Percentiles rank a stretch among this genome's conserved stretches.
Evolutionary conservation across 176 grass and related monocot genomes (phyloP).

Genomic region (Eragrostis curvula): DNA sequence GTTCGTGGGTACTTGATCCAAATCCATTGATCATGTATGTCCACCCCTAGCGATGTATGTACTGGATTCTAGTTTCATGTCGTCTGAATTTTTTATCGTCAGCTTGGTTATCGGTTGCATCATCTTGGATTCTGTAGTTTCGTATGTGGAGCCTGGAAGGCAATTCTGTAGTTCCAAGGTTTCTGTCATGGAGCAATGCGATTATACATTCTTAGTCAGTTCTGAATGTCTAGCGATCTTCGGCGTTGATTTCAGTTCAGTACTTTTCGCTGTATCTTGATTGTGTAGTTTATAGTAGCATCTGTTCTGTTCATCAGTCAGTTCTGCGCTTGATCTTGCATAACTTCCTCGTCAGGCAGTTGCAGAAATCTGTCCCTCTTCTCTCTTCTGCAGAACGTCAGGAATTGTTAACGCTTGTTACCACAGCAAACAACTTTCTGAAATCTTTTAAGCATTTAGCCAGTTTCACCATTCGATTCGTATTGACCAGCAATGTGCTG

Average conservation of each 20-base stretch:
- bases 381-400: neutral
- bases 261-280: constrained; percentile 2
- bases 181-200: neutral
- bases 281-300: neutral
- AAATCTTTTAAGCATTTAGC: neutral
- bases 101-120: neutral
- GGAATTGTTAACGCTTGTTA: neutral
- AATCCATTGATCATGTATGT: constrained; percentile 16
- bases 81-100: neutral
- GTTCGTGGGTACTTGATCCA: neutral
- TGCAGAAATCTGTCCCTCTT: neutral
- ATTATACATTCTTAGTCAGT: neutral
- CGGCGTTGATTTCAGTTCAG: neutral
- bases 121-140: neutral
- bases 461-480: neutral
- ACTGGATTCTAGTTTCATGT: neutral
- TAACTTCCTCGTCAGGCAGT: neutral
- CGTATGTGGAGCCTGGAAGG: neutral
- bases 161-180: neutral
- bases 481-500: neutral
- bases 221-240: constrained; percentile 1
- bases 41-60: constrained; percentile 30
- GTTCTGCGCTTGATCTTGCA: constrained; percentile 13
- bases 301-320: neutral
- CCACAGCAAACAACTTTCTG: neutral